Evolutionary conservation across 306 rosid genomes (phyloP), one percentile per base, ranked within the genome.

Genomic region (Cucurbita moschata): DNA sequence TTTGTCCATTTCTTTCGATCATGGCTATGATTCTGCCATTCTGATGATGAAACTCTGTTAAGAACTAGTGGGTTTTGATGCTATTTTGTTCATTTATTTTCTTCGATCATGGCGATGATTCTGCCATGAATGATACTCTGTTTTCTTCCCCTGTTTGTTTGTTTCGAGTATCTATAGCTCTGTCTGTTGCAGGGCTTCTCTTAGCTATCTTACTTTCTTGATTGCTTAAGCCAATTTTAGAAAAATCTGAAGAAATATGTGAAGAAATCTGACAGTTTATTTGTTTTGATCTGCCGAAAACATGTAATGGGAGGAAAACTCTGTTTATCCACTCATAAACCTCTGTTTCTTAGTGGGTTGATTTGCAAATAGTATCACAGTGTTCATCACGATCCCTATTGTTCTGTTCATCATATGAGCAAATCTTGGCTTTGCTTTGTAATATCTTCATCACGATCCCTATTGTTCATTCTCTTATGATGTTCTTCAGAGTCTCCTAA

Each of bases 401-500:
- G 26, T 10, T 26, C 21, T 47, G 50, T 7, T 26, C 30, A 19
- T 23, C 39, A 26, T 16, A 39, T 63, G 26, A 39, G 5, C 39
- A 40, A 68, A 64, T 43, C 35, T 40, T 14, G 37, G 65, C 42
- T 62, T 60, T 39, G 26, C 47, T 63, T 38, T 63, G 69, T 37
- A 5, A 19, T 43, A 43, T 10, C 44, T 37, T 23, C 21, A 19
- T 19, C 21, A 19, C 21, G 21, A 19, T 19, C 10, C 19, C n/a
- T 74, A 0, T 50, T 26, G 73, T n/a, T 61, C 30, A 47, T 73
- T 61, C 58, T 71, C 65, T 74, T 51, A 78, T 79, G 67, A 77
- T 57, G 60, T 59, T 74, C 49, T 76, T 50, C 71, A 82, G 96
- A 83, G 77, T 86, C 83, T 55, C 74, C 85, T 56, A 81, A 83